phyloP scores from a whole-genome alignment of 2,329 filamentous ascomycete genomes.

The Sclerotinia nivalis region DNA sequence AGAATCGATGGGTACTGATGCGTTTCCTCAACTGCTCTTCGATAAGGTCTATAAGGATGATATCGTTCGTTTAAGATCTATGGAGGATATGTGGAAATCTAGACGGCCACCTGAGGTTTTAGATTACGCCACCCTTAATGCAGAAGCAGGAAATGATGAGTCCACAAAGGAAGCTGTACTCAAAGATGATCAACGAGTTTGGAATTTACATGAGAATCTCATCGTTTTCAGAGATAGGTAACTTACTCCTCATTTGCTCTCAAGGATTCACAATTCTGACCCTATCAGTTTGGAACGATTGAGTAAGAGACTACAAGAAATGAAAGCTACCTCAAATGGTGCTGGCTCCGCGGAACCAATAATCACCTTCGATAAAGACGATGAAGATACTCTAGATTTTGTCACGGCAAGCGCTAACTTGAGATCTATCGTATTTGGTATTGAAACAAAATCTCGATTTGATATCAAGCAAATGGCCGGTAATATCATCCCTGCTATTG shows the following conservation, averaged over 20 bases:
- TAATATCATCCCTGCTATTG: constrained; percentile 98
- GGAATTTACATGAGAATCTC: constrained; percentile 83
- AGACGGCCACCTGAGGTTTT: constrained; percentile 73
- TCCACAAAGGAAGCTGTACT: constrained; percentile 54
- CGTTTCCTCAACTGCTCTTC: constrained; percentile 80
- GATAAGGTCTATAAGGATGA: constrained; percentile 91
- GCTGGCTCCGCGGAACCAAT: constrained; percentile 56
- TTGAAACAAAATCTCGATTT: constrained; percentile 86
- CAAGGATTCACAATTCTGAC: constrained; percentile 24
- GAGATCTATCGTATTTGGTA: constrained; percentile 83
- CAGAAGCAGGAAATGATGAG: constrained; percentile 52
- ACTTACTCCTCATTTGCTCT: not conserved
- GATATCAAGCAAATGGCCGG: constrained; percentile 99
- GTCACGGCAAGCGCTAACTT: constrained; percentile 89
- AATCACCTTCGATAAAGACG: constrained; percentile 94
- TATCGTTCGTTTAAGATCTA: constrained; percentile 75
- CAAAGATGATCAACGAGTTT: constrained; percentile 70
- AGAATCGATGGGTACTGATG: constrained; percentile 72
- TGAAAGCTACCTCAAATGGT: constrained; percentile 52
- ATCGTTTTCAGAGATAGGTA: constrained; percentile 79
- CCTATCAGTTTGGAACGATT: constrained; percentile 65
- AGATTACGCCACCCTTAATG: constrained; percentile 62
- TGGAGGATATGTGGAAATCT: constrained; percentile 96
- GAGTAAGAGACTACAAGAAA: constrained; percentile 68
- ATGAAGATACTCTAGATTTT: constrained; percentile 92